Percentiles rank a stretch among this genome's conserved stretches.
phyloP scores from a whole-genome alignment of 2,329 filamentous ascomycete genomes.

The Trichoderma pleuroti region DNA sequence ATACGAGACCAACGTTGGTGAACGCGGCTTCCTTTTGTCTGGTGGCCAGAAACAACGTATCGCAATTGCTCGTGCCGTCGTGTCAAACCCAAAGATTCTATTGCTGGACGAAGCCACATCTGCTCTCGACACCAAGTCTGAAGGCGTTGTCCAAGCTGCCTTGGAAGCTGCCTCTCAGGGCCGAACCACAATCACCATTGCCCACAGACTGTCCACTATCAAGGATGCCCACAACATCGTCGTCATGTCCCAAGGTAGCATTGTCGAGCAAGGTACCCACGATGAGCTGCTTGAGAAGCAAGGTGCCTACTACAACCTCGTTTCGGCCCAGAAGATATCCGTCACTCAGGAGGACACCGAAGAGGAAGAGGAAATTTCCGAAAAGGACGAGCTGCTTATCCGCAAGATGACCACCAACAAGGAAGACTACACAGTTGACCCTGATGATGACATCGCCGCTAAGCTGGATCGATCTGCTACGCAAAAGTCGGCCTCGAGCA shows the following conservation, averaged over 20 bases:
- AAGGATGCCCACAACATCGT: slow-evolving; percentile 94
- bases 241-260: slow-evolving; percentile 78
- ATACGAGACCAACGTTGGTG: slow-evolving; percentile 90
- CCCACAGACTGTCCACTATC: slow-evolving; percentile 92
- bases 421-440: slow-evolving; percentile 48
- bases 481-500: slow-evolving; percentile 63
- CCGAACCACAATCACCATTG: slow-evolving; percentile 92
- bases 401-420: slow-evolving; percentile 43
- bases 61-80: slow-evolving; percentile 85
- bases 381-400: slow-evolving; percentile 49
- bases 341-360: slow-evolving; percentile 52
- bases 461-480: slow-evolving; percentile 56
- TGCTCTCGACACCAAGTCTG: slow-evolving; percentile 88
- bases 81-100: slow-evolving; percentile 87
- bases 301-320: slow-evolving; percentile 78
- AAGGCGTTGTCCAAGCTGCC: slow-evolving; percentile 90
- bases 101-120: slow-evolving; percentile 94
- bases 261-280: slow-evolving; percentile 90
- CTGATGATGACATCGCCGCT: slow-evolving; percentile 58
- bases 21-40: slow-evolving; percentile 86
- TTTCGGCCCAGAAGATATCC: slow-evolving; percentile 82
- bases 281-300: slow-evolving; percentile 67
- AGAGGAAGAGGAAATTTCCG: slow-evolving; percentile 50
- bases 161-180: slow-evolving; percentile 81
- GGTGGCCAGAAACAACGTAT: slow-evolving; percentile 97